Conservation (phyloP, 768 basidiomycete genomes). For the Lyophyllum shimeji region DNA sequence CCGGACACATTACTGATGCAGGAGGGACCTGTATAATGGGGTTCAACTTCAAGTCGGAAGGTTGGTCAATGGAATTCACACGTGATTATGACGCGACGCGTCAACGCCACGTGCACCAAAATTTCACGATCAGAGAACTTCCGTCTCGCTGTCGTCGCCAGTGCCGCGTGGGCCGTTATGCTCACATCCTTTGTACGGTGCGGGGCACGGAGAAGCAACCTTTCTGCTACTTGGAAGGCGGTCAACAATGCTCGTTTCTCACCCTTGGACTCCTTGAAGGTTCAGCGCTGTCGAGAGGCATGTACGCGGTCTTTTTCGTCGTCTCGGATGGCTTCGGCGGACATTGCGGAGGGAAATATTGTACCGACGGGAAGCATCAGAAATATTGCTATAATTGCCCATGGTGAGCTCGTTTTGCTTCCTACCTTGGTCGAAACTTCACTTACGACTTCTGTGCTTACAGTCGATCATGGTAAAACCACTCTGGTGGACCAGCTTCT, state of each 20-base stretch:
- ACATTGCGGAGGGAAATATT: constrained; percentile 22
- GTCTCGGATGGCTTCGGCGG: constrained; percentile 19
- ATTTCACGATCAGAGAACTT: neutral
- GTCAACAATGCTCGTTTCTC: neutral
- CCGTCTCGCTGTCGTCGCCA: neutral
- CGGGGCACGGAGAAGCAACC: constrained; percentile 1
- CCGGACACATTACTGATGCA: too few species aligned
- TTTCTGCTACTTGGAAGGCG: neutral
- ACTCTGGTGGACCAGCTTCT: constrained; percentile 52
- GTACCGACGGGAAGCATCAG: constrained; percentile 39
- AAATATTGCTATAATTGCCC: constrained; percentile 51
- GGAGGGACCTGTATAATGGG: too few species aligned
- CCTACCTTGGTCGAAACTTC: neutral
- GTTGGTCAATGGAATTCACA: too few species aligned
- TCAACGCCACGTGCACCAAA: neutral
- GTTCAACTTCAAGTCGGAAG: too few species aligned
- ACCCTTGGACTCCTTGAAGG: neutral
- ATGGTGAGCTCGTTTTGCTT: constrained; percentile 33
- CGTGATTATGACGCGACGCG: neutral
- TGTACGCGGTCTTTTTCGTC: constrained; percentile 13
- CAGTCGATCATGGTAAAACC: constrained; percentile 55
- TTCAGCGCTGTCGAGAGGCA: neutral
- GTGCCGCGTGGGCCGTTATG: constrained; percentile 5
- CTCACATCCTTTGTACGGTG: constrained; percentile 3
- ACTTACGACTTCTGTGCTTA: neutral